Conservation (phyloP, 2,329 filamentous ascomycete species). For the Apiospora phragmitis region DNA sequence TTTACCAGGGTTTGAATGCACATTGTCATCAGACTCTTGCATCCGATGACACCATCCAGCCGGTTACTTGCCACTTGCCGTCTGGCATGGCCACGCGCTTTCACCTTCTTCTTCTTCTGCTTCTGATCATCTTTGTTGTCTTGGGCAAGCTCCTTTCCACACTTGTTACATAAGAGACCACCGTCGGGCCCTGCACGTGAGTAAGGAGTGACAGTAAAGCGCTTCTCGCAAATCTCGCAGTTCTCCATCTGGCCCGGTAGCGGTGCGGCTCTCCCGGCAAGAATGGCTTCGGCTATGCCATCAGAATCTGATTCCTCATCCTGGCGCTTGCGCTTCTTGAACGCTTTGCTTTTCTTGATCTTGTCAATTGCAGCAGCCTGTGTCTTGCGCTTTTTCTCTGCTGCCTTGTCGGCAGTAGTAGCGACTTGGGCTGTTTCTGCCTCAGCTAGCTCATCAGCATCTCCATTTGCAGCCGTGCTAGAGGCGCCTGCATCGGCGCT, state of each 20-base stretch:
- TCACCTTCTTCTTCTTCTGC: slow-evolving; percentile 51
- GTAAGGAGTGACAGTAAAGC: slow-evolving; percentile 92
- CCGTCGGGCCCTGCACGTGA: slow-evolving; percentile 80
- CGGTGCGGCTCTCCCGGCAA: slow-evolving; percentile 50
- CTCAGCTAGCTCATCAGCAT: slow-evolving; percentile 13
- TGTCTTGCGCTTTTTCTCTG: slow-evolving; percentile 52
- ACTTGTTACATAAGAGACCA: slow-evolving; percentile 80
- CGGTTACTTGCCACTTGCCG: slow-evolving; percentile 82
- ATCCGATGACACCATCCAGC: slow-evolving; percentile 73
- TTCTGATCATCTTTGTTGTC: slow-evolving; percentile 61
- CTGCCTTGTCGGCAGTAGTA: slow-evolving; percentile 16
- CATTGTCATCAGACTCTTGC: slow-evolving; percentile 66
- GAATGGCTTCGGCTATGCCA: slow-evolving; percentile 48
- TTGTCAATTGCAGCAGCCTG: slow-evolving; percentile 58
- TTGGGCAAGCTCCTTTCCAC: slow-evolving; percentile 72
- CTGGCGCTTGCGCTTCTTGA: slow-evolving; percentile 52
- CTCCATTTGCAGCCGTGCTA: background rate
- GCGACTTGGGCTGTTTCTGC: slow-evolving; percentile 14
- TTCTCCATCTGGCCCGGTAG: slow-evolving; percentile 86
- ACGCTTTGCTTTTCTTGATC: slow-evolving; percentile 61
- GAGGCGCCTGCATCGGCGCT: background rate
- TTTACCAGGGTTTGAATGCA: slow-evolving; percentile 64
- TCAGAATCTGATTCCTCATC: slow-evolving; percentile 44
- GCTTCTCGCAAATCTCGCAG: slow-evolving; percentile 80
- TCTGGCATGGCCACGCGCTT: slow-evolving; percentile 57